Percentiles rank a stretch among this genome's conserved stretches.
Conservation (phyloP, 163 green algal genomes). For the Chlamydomonas reinhardtii region DNA sequence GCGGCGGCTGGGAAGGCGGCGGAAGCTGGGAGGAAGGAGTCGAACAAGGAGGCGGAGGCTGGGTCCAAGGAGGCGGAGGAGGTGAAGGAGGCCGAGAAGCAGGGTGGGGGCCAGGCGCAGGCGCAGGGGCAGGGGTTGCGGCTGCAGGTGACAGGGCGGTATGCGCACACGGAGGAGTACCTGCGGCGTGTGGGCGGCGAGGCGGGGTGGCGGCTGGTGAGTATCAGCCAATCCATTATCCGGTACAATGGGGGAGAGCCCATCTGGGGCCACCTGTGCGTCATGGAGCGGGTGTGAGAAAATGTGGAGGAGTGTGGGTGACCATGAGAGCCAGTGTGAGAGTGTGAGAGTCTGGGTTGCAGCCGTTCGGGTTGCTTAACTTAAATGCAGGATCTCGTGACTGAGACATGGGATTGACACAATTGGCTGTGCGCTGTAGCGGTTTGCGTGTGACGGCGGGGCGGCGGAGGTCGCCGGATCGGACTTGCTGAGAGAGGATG, state of each 20-base stretch:
- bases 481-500: no score
- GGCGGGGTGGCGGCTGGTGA: conserved; percentile 56
- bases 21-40: neutral
- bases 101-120: neutral
- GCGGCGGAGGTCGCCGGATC: no score
- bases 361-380: no score
- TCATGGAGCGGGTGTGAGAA: conserved; percentile 8
- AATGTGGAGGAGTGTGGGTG: no score
- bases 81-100: neutral
- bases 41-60: neutral
- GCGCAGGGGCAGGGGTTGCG: conserved; percentile 35
- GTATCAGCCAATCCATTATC: conserved; percentile 34
- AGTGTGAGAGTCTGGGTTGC: no score
- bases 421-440: no score
- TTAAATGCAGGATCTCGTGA: no score
- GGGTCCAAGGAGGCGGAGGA: neutral
- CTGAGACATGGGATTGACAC: no score
- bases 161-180: conserved; percentile 58
- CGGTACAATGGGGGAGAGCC: conserved; percentile 60
- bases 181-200: conserved; percentile 3
- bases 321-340: no score
- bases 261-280: conserved; percentile 61
- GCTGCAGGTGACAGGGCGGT: conserved; percentile 64
- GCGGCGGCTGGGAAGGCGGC: neutral
- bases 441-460: no score